These are phyloP conservation scores for Solanum arcanum DNA, from an alignment of 257 asterid species.

Conservation along the genomic window DNA sequence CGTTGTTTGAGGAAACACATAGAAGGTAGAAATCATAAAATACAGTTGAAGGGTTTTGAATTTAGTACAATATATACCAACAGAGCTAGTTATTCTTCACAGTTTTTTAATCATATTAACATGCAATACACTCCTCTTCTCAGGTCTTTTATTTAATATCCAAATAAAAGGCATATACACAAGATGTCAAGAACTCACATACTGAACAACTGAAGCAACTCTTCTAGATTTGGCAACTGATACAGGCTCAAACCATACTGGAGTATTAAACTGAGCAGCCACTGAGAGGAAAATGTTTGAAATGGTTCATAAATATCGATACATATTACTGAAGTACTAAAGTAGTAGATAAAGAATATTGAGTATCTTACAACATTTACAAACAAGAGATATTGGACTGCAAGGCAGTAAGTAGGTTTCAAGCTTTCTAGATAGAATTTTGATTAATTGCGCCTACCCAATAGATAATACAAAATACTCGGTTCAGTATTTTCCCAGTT, in stretches of 20 bases:
- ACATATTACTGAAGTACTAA: background rate
- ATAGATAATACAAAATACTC: background rate
- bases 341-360: background rate
- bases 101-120: background rate
- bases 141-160: background rate
- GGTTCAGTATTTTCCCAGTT: background rate
- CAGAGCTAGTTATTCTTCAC: background rate
- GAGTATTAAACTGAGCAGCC: conserved; percentile 60
- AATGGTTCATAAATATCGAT: conserved; percentile 1
- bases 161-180: background rate
- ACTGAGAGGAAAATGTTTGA: conserved; percentile 30
- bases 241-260: conserved; percentile 95
- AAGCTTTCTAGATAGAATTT: background rate
- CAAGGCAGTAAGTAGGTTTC: background rate
- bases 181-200: conserved; percentile 39
- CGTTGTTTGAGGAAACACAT: background rate
- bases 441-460: background rate
- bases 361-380: background rate
- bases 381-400: background rate
- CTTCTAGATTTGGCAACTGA: conserved; percentile 78
- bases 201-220: conserved; percentile 59
- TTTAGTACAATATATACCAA: background rate
- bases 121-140: background rate
- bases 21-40: background rate
- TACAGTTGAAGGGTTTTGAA: background rate